Evolutionary conservation across 257 asterid species (phyloP), one percentile per base, ranked within the genome.

Genomic region (Thymus mandschuricus): DNA sequence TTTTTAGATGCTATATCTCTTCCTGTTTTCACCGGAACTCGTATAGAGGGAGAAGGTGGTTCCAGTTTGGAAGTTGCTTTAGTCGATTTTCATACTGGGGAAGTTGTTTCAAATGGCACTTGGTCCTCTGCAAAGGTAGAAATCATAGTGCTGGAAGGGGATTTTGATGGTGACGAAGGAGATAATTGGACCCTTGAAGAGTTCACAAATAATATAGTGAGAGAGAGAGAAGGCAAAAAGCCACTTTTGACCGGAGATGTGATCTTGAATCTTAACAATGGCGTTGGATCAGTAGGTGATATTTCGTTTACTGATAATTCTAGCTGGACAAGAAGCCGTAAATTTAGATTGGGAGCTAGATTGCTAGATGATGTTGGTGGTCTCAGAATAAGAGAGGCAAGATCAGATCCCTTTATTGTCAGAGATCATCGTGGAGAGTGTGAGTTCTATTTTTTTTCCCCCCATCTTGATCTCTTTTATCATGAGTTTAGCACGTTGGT

Each of bases 301-400:
- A 75, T 92, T 77, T 79, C 86, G 3, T 87, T 92, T 82, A 87
- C 96, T 7, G 98, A 92, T 75, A 92, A 92, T 80, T 92, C 98
- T 38, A 92, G 98, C 83, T 89, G 98, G 98, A 92, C 98, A 27
- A 87, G 98, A 85, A 92, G 98, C 57, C 96, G 98, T 75, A 89
- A 81, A 66, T 92, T 92, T 76, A 84, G 96, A 80, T 81, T 92
- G 50, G 97, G 97, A 72, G 96, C 95, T 30, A 82, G 89, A 77
- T 27, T 89, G 66, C 58, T 82, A 30, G 97, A 89, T 46, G 80
- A 81, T 70, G 71, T 66, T 78, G 86, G 80, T 15, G 87, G 85
- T 44, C 51, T 82, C 67, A 82, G 91, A 77, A 81, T 87, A 34
- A 81, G 86, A 82, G 98, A 89, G 79, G 96, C 96, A 3, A 85